phyloP scores from a whole-genome alignment of 2,329 filamentous ascomycete species.

The Pseudopithomyces maydicus region DNA sequence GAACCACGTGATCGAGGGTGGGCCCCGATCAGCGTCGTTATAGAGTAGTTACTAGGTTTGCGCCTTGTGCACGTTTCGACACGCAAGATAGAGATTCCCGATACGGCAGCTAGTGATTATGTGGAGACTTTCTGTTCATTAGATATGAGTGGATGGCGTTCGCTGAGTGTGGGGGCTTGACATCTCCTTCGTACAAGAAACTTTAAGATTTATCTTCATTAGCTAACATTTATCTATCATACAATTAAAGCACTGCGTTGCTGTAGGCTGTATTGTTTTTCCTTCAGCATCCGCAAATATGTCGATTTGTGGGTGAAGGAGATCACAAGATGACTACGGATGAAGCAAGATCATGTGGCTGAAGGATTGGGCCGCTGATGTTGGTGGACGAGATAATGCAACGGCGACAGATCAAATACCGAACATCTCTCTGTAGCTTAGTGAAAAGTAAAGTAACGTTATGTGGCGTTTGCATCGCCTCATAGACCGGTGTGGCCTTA shows the following conservation, averaged over 20 bases:
- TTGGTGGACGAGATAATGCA: neutral
- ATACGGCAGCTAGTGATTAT: neutral
- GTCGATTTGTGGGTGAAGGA: neutral
- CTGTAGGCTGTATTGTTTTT: no score
- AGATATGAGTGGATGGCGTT: no score
- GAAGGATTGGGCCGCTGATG: neutral
- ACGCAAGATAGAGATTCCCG: neutral
- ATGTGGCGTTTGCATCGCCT: neutral
- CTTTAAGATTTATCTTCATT: no score
- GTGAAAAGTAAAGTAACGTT: neutral
- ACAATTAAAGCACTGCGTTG: no score
- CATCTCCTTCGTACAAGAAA: no score
- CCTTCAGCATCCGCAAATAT: neutral
- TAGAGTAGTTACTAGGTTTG: neutral
- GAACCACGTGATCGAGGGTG: neutral
- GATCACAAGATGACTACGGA: neutral
- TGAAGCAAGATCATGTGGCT: neutral
- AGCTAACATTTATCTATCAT: no score
- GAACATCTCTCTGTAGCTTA: neutral
- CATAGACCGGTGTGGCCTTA: neutral
- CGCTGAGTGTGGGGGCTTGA: no score
- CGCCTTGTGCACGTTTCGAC: neutral
- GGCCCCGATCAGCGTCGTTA: neutral
- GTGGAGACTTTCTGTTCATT: no score
- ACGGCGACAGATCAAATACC: neutral